These are phyloP conservation scores for Citrullus mucosospermus DNA, from an alignment of 306 rosid species.

Conservation along the genomic window DNA sequence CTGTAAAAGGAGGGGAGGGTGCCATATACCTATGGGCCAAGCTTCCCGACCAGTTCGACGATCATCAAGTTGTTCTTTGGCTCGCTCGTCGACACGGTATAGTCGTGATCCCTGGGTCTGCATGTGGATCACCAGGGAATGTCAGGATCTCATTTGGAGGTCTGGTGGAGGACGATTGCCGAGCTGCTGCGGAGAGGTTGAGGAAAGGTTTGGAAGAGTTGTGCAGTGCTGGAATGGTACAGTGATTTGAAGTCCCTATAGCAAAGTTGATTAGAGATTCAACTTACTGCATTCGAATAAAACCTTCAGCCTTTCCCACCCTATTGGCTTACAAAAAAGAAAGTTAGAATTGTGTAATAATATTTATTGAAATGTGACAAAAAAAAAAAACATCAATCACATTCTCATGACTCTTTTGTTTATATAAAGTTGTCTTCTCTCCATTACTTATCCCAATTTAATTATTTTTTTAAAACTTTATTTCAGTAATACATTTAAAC, in stretches of 20 bases:
- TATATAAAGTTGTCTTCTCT: not conserved
- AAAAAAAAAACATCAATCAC: not conserved
- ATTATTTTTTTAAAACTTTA: not conserved
- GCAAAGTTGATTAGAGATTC: slow-evolving; percentile 4
- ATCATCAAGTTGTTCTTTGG: slow-evolving; percentile 69
- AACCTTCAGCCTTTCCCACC: not conserved
- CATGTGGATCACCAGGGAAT: slow-evolving; percentile 66
- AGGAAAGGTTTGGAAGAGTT: slow-evolving; percentile 70
- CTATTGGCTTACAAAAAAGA: not conserved
- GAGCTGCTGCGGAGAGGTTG: slow-evolving; percentile 64
- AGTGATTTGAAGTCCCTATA: not conserved
- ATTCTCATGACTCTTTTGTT: not conserved
- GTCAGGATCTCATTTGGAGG: slow-evolving; percentile 85
- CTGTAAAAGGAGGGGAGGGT: slow-evolving; percentile 95
- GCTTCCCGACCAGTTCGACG: slow-evolving; percentile 58
- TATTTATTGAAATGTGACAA: not conserved
- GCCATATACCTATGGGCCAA: slow-evolving; percentile 94
- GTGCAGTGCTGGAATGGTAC: slow-evolving; percentile 52
- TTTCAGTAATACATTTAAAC: not conserved
- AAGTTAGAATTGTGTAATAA: not conserved
- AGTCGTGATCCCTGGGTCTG: slow-evolving; percentile 79
- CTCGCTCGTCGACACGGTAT: slow-evolving; percentile 66
- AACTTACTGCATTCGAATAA: slow-evolving; percentile 37
- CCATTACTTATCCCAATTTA: not conserved
- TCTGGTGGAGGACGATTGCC: slow-evolving; percentile 62